Evolutionary conservation across 495 filamentous ascomycete species (phyloP).

Genomic region (Thermochaetoides thermophila): DNA sequence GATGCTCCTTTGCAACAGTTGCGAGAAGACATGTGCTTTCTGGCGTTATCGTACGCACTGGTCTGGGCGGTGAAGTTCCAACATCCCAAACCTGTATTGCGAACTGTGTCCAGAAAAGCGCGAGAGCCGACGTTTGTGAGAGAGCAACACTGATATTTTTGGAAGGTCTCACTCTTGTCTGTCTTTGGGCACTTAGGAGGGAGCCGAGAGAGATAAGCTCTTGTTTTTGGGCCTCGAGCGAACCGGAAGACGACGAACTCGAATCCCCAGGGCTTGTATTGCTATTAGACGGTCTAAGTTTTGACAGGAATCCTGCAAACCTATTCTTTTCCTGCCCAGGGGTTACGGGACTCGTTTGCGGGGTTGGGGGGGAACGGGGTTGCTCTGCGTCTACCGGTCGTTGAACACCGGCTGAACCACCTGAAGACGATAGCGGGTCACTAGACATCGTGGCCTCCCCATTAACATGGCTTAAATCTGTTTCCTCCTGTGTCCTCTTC

Average conservation of each 20-base stretch:
- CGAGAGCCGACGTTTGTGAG: conserved; percentile 21
- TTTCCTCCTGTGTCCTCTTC: no score
- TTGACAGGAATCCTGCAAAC: no score
- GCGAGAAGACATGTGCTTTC: conserved; percentile 24
- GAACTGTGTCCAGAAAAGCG: conserved; percentile 24
- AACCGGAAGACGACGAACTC: conserved; percentile 19
- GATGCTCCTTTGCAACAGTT: conserved; percentile 15
- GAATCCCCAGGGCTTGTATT: conserved; percentile 17
- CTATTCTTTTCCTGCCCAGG: no score
- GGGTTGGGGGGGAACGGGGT: no score
- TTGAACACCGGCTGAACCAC: no score
- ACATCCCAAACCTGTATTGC: conserved; percentile 24
- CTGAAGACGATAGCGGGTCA: no score
- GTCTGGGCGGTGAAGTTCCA: conserved; percentile 14
- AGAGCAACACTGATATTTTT: conserved; percentile 20
- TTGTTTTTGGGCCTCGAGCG: conserved; percentile 17
- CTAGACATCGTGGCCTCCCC: no score
- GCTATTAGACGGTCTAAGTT: no score
- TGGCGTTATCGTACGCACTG: conserved; percentile 13
- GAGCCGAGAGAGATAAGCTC: conserved; percentile 12
- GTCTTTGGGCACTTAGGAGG: conserved; percentile 10
- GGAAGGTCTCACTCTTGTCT: conserved; percentile 10
- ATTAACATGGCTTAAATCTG: no score
- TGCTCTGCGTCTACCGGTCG: no score
- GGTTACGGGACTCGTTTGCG: no score